Evolutionary conservation across 305 asterid genomes (phyloP), one percentile per base, ranked within the genome.

Genomic region (Withania somnifera): DNA sequence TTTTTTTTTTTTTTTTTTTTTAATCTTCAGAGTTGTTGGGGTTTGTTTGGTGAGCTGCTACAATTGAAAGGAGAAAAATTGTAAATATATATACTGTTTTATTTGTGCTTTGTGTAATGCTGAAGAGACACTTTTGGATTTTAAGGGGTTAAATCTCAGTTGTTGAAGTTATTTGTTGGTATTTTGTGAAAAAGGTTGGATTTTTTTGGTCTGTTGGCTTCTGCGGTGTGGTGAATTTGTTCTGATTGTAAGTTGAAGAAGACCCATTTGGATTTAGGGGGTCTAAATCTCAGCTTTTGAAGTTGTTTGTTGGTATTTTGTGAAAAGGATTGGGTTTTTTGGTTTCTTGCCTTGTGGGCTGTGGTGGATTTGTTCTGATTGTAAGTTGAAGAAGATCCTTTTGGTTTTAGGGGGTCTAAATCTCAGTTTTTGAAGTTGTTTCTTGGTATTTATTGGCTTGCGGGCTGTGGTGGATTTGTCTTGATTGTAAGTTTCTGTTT

Each of bases 1-100:
- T n/a, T n/a, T n/a, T n/a, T n/a, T n/a, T n/a, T n/a, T n/a, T n/a
- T n/a, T n/a, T n/a, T n/a, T n/a, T n/a, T n/a, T 77, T 73, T 84
- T 76, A 84, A 81, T 83, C 67, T 89, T 22, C 57, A 15, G 68
- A 79, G 42, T 75, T 54, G 9, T 63, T 89, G 83, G 87, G 81
- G 56, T 85, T 87, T 82, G 30, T 51, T 75, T 63, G 30, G 2
- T 61, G 34, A 58, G 83, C 79, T 85, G 84, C 24, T 76, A 73
- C 8, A 75, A 79, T 32, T 78, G 80, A 58, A 47, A 69, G 47
- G 47, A n/a, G 7, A 77, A 5, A 71, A 78, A 73, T 32, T 53
- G 20, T 20, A 51, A 56, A 85, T 47, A 77, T 78, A 61, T 75
- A 66, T 77, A 45, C 79, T 71, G 40, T 64, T n/a, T 78, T 7